A percentile compares a stretch with the other conserved stretches of the same genome.
Evolutionary conservation across 495 filamentous ascomycete species (phyloP).

Genomic region (Penicilliopsis zonata): DNA sequence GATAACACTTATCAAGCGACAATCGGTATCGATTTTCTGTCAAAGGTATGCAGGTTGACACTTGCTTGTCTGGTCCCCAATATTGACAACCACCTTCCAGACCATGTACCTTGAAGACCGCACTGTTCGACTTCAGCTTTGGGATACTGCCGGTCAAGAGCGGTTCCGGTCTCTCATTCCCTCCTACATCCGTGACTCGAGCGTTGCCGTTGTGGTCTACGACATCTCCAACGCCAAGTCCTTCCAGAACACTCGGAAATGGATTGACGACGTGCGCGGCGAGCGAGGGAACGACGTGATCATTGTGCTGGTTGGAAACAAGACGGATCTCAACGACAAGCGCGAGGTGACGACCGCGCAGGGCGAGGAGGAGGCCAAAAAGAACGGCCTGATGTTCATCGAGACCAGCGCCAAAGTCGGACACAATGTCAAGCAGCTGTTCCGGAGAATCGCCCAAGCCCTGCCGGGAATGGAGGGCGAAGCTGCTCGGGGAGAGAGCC

Average conservation of each 20-base stretch:
- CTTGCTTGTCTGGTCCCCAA: neutral
- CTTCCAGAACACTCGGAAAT: constrained; percentile 96
- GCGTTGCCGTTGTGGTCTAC: constrained; percentile 95
- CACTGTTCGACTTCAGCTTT: constrained; percentile 92
- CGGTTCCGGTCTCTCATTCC: constrained; percentile 93
- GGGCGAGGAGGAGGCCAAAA: constrained; percentile 97
- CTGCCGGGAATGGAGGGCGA: constrained; percentile 94
- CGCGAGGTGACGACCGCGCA: constrained; percentile 88
- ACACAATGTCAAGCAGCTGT: constrained; percentile 94
- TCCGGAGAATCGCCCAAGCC: constrained; percentile 94
- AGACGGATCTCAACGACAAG: constrained; percentile 97
- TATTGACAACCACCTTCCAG: constrained; percentile 28
- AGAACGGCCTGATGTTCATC: constrained; percentile 93
- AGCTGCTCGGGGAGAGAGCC: constrained; percentile 50
- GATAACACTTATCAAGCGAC: constrained; percentile 99
- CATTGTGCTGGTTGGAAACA: constrained; percentile 96
- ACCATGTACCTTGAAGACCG: constrained; percentile 99
- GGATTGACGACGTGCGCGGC: constrained; percentile 95
- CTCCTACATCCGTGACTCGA: constrained; percentile 94
- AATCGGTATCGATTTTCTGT: constrained; percentile 98
- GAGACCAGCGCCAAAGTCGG: constrained; percentile 97
- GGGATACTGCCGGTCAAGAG: constrained; percentile 97
- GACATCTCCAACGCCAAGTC: constrained; percentile 95
- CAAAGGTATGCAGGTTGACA: constrained; percentile 52
- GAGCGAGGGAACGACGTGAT: constrained; percentile 97